A percentile compares a stretch with the other conserved stretches of the same genome.
Conservation (phyloP, 148 eudicot genomes). For the Fagopyrum homotropicum region DNA sequence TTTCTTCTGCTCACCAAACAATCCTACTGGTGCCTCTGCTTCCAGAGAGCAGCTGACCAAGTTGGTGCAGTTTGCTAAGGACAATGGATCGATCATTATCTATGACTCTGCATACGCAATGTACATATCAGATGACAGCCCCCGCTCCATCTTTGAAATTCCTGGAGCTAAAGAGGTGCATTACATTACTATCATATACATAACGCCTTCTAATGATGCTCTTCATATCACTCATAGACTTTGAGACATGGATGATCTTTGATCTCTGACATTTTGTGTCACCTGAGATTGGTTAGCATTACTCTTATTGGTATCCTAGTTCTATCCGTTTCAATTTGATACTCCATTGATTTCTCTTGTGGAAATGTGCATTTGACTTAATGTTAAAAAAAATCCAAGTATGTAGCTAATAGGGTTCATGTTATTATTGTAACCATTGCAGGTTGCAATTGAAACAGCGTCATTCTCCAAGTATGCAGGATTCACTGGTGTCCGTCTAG, state of each 20-base stretch:
- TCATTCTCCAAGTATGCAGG: slow-evolving; percentile 96
- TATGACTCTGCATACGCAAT: slow-evolving; percentile 94
- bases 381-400: background rate
- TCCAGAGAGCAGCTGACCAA: slow-evolving; percentile 72
- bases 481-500: slow-evolving; percentile 91
- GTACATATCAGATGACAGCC: slow-evolving; percentile 81
- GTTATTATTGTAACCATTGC: slow-evolving; percentile 5
- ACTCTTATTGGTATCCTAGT: background rate
- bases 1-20: slow-evolving; percentile 96
- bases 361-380: background rate
- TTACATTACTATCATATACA: background rate
- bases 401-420: too few species aligned
- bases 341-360: background rate
- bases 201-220: background rate
- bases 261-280: background rate
- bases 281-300: background rate
- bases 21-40: slow-evolving; percentile 95
- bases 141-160: slow-evolving; percentile 81
- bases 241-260: background rate
- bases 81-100: slow-evolving; percentile 84
- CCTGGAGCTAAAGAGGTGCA: slow-evolving; percentile 88
- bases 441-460: slow-evolving; percentile 87
- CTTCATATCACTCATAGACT: background rate
- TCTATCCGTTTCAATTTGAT: background rate
- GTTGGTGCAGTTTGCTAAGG: slow-evolving; percentile 77